Percentiles rank a stretch among this genome's conserved stretches.
Evolutionary conservation across 202 grass and related monocot species (phyloP).

Genomic region (Panicum virgatum): DNA sequence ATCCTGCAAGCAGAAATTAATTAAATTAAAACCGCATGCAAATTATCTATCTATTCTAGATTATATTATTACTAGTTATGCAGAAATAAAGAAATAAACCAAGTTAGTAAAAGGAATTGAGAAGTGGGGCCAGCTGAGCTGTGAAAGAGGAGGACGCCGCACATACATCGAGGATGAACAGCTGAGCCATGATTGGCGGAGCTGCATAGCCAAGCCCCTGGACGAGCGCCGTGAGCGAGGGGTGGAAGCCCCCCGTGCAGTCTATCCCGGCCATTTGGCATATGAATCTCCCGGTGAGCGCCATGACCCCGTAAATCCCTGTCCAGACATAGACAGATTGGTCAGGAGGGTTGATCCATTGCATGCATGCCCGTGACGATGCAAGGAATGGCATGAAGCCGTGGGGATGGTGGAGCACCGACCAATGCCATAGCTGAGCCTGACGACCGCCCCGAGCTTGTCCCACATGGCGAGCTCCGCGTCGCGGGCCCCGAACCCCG

Average conservation of each 20-base stretch:
- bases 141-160: background rate
- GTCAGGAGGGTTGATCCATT: background rate
- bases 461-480: constrained; percentile 84
- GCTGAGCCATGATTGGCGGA: constrained; percentile 89
- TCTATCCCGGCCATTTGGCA: constrained; percentile 82
- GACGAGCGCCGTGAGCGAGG: constrained; percentile 72
- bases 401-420: background rate
- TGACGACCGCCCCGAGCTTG: constrained; percentile 72
- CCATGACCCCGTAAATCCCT: constrained; percentile 91
- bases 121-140: background rate
- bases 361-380: background rate
- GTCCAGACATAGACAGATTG: background rate
- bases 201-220: constrained; percentile 86
- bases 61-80: background rate
- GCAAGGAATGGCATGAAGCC: background rate
- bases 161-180: constrained; percentile 94
- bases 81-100: background rate
- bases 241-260: constrained; percentile 68
- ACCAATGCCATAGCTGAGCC: constrained; percentile 91
- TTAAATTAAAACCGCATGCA: background rate
- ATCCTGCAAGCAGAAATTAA: constrained; percentile 51
- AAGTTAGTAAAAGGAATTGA: background rate
- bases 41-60: background rate
- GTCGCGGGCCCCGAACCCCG: constrained; percentile 49
- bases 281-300: constrained; percentile 75